Evolutionary conservation across 2,329 filamentous ascomycete species (phyloP), one percentile per base, ranked within the genome.

Genomic region (Aspergillus brunneoviolaceus): DNA sequence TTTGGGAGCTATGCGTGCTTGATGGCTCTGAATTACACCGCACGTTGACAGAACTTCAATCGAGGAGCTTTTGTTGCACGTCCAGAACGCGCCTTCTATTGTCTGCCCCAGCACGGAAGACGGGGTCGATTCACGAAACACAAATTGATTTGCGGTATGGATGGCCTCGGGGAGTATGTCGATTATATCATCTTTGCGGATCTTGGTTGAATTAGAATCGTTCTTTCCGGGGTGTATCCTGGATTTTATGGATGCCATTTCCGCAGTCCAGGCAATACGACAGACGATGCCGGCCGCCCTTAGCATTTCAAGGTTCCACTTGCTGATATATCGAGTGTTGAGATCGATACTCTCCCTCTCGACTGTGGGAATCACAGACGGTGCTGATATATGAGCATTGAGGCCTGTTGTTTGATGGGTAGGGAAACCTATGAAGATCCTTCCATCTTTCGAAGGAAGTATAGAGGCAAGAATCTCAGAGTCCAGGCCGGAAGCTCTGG

Each of bases 11-110:
- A 96, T 84, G 35, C 95, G 90, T 39, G 97, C 91, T 66, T 90
- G 85, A 12, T 90, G 86, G 39, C 90, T 96, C n/a, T 89, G 86
- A 57, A 97, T 81, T 6, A 99, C 88, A 58, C 96, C 96, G 60
- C 89, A 87, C 21, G 89, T 96, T 1, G 93, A 97, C 65, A 96
- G 87, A 6, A 97, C 85, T 70, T 97, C 93, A 59, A 98, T 92
- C 0, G 86, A 89, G 2, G 91, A 87, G 64, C 89, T 89, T 72
- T 87, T 89, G 70, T 90, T 95, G 63, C 91, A 93, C 39, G 87
- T 96, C 95, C 95, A 99, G 73, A 99, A 99, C 0, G 92, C 91
- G 76, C 97, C 91, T 70, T 97, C 93, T 56, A 99, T 91, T 62
- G 91, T 89, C 70, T 92, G 87, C 0, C 92, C 91, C 21, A 98